Evolutionary conservation across 352 stramenopile genomes (phyloP).

Genomic region (Globisporangium lucens): DNA sequence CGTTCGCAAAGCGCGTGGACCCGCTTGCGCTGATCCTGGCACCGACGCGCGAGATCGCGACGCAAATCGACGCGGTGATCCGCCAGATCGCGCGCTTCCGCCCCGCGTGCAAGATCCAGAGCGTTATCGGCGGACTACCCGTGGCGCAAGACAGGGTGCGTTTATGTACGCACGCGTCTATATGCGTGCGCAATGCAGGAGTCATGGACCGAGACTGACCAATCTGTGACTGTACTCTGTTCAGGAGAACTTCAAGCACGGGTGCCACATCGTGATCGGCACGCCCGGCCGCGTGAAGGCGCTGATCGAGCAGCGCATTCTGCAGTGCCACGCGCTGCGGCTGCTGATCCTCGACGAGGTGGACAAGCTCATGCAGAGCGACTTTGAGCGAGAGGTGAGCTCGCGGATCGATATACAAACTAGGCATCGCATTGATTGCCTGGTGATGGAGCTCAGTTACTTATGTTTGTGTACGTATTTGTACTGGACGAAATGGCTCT

Average conservation of each 20-base stretch:
- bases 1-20: conserved; percentile 5
- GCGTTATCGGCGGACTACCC: conserved; percentile 60
- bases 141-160: conserved; percentile 57
- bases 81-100: conserved; percentile 45
- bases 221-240: not conserved
- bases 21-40: conserved; percentile 64
- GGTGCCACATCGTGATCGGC: conserved; percentile 67
- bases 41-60: conserved; percentile 71
- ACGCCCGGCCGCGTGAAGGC: conserved; percentile 70
- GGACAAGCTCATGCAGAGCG: conserved; percentile 67
- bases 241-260: conserved; percentile 30
- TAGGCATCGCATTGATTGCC: not conserved
- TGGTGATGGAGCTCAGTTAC: not conserved
- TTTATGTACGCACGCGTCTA: not conserved
- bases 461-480: conserved; percentile 2
- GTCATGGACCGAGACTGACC: not conserved
- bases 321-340: conserved; percentile 46
- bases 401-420: not conserved
- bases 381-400: conserved; percentile 65
- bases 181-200: not conserved
- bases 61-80: conserved; percentile 73
- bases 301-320: conserved; percentile 54
- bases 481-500: not conserved
- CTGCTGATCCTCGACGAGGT: conserved; percentile 79
- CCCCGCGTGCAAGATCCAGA: conserved; percentile 33